A percentile compares a stretch with the other conserved stretches of the same genome.
Evolutionary conservation across 805 yeast species (phyloP).

Genomic region (Hanseniaspora lachancei): DNA sequence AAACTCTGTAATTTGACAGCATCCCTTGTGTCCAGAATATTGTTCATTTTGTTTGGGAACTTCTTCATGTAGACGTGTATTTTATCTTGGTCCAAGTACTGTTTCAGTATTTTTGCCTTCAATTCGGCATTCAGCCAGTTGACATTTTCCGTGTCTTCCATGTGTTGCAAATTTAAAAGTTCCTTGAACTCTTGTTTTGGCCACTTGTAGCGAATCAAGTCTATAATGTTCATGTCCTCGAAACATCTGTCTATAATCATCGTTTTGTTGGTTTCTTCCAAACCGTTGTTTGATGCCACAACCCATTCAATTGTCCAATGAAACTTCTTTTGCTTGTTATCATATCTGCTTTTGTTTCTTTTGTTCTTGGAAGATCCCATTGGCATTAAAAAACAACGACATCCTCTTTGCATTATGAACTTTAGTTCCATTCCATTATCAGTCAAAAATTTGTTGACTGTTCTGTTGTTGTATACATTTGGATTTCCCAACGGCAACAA

Average conservation of each 20-base stretch:
- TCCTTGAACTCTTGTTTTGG: neutral
- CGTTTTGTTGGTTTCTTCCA: constrained; percentile 16
- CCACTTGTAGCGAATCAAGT: neutral
- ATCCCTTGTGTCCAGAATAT: constrained; percentile 26
- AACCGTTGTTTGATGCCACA: constrained; percentile 24
- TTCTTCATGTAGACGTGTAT: constrained; percentile 21
- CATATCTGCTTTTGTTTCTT: constrained; percentile 57
- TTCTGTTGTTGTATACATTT: constrained; percentile 19
- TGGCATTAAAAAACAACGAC: constrained; percentile 49
- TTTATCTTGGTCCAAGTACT: constrained; percentile 9
- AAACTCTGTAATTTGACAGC: constrained; percentile 30
- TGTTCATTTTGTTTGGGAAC: constrained; percentile 25
- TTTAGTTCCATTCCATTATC: constrained; percentile 16
- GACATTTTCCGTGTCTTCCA: constrained; percentile 15
- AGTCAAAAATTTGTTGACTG: constrained; percentile 13
- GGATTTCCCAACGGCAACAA: constrained; percentile 18
- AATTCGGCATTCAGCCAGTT: constrained; percentile 15
- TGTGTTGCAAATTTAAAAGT: neutral
- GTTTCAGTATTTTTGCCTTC: constrained; percentile 11
- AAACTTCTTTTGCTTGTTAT: constrained; percentile 44
- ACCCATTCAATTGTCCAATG: constrained; percentile 77
- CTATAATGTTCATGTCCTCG: constrained; percentile 5
- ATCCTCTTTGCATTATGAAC: constrained; percentile 45
- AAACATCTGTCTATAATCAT: neutral
- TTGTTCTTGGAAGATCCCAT: constrained; percentile 59